Evolutionary conservation across 139 green algal species (phyloP), one percentile per base, ranked within the genome.

Genomic region (Micractinium conductrix): DNA sequence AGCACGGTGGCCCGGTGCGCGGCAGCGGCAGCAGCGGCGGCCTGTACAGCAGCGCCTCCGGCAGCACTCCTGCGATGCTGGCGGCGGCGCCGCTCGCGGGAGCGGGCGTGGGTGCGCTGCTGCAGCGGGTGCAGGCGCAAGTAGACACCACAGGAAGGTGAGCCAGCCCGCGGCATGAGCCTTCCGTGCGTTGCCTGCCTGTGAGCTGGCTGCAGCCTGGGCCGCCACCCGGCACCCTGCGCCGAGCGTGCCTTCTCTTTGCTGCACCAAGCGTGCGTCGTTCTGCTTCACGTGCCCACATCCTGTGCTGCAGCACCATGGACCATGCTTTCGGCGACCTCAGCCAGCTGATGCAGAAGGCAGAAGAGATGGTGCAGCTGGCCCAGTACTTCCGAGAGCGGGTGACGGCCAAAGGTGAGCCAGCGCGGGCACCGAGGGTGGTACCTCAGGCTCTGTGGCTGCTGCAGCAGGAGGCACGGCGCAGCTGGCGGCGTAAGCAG

Each of bases 301-400:
- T n/a, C n/a, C n/a, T n/a, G n/a, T n/a, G 26, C 8, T 80, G 67
- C 86, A 91, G 87, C 79, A 78, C 83, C 9, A 35, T 92, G 35
- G 89, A 91, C 33, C 43, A 88, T 33, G 95, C 94, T 0, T 96
- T 98, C 82, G 63, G 74, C 55, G 95, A 98, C 87, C 83, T 98
- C 82, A 45, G 80, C 2, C 89, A 91, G 4, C 90, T 98, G 69
- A 98, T 97, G 95, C 75, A 72, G 26, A 92, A 92, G 83, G 96
- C 95, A 5, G 83, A 88, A 45, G 91, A 95, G 50, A 96, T 98
- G 93, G 94, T 98, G 38, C 67, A 88, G 26, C 90, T 98, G 50
- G 94, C 95, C 4, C 90, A 96, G 85, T 87, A 89, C 65, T 96
- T 97, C 76, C 21, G 65, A 69, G 81, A 88, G 67, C 78, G 78